These are phyloP conservation scores for Trichopus zeylanicus DNA, from an alignment of 116 monocot genomes.

Conservation along the genomic window DNA sequence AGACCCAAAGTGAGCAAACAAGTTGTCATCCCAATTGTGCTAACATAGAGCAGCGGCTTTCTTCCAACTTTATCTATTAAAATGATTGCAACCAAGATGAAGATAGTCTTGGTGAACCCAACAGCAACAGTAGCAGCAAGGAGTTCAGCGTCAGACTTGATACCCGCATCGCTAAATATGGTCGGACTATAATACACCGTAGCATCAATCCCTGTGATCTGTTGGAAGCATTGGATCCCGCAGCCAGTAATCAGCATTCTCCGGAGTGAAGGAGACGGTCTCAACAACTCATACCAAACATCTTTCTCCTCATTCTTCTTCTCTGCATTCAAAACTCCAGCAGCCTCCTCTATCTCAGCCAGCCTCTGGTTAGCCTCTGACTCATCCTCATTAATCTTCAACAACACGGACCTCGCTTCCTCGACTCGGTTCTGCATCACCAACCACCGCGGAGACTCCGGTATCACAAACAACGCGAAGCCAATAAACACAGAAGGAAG, in stretches of 20 bases:
- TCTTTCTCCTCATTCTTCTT: conserved; percentile 28
- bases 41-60: conserved; percentile 78
- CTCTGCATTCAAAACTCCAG: conserved; percentile 14
- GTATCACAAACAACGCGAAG: conserved; percentile 69
- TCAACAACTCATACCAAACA: conserved; percentile 61
- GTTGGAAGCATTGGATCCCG: conserved; percentile 92
- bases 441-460: conserved; percentile 96
- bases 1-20: conserved; percentile 57
- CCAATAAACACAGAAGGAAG: conserved; percentile 77
- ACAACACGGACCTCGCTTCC: conserved; percentile 67
- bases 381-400: conserved; percentile 46
- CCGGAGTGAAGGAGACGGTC: conserved; percentile 58
- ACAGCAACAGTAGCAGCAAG: conserved; percentile 95
- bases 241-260: conserved; percentile 79
- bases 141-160: conserved; percentile 46
- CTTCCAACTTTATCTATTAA: conserved; percentile 81
- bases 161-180: conserved; percentile 80
- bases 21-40: conserved; percentile 85
- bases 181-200: conserved; percentile 94
- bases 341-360: conserved; percentile 65
- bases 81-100: conserved; percentile 85
- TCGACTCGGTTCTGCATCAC: conserved; percentile 63
- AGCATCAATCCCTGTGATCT: conserved; percentile 90
- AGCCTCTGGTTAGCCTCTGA: conserved; percentile 50
- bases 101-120: conserved; percentile 75